Percentiles rank a stretch among this genome's conserved stretches.
Evolutionary conservation across 2,329 filamentous ascomycete species (phyloP).

Genomic region (Neurospora crassa): DNA sequence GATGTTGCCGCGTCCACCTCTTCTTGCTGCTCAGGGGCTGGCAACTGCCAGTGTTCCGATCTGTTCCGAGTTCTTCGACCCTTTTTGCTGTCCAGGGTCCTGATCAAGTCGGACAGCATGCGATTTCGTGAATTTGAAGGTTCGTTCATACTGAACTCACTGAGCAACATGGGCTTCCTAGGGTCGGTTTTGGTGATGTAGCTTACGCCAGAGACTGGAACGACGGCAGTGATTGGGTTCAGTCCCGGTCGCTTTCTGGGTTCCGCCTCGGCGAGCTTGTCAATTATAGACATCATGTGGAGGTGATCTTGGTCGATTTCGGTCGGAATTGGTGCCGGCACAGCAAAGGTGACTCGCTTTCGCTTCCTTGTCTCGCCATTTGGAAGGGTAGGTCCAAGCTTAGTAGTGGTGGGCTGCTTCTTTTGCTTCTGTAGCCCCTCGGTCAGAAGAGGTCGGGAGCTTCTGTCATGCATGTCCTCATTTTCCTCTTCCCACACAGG

Average conservation of each 20-base stretch:
- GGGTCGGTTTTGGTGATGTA: neutral
- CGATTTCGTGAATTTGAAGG: neutral
- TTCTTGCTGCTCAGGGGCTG: neutral
- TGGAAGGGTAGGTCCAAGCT: neutral
- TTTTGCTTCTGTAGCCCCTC: neutral
- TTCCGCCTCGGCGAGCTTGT: neutral
- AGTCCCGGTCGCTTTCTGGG: neutral
- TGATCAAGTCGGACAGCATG: neutral
- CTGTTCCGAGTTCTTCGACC: neutral
- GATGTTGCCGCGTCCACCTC: neutral
- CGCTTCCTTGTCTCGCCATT: neutral
- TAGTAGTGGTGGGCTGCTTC: neutral
- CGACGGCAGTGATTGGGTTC: neutral
- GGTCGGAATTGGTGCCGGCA: neutral
- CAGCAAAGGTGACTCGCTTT: neutral
- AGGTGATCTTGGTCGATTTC: neutral
- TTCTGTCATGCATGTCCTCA: neutral
- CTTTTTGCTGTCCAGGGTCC: neutral
- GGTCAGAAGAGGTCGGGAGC: neutral
- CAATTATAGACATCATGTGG: neutral
- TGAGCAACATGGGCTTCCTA: neutral
- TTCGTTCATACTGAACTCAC: neutral
- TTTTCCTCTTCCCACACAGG: neutral
- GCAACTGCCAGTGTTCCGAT: neutral
- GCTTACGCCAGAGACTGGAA: neutral